Evolutionary conservation across 495 filamentous ascomycete genomes (phyloP).

Genomic region (Usnea hakonensis): DNA sequence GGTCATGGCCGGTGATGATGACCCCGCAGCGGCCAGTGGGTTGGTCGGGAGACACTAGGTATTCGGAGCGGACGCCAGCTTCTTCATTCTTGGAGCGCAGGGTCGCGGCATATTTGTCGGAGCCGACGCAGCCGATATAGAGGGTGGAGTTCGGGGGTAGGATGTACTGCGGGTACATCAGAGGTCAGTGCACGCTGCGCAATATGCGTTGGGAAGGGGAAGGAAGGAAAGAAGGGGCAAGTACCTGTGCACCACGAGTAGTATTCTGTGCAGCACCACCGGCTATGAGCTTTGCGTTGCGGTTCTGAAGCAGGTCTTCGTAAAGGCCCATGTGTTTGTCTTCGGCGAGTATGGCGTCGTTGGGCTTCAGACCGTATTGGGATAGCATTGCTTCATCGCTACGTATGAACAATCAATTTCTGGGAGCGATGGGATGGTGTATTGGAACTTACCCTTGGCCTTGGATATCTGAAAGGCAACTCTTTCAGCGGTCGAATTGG

Average conservation of each 20-base stretch:
- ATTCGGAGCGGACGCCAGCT: conserved; percentile 84
- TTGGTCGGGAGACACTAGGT: conserved; percentile 72
- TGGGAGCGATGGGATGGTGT: conserved; percentile 6
- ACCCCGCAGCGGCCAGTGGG: conserved; percentile 93
- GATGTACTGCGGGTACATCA: conserved; percentile 56
- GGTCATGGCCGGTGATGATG: conserved; percentile 90
- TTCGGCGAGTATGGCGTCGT: conserved; percentile 96
- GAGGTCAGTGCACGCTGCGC: not conserved
- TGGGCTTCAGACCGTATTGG: conserved; percentile 87
- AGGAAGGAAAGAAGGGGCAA: not conserved
- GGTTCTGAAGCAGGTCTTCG: conserved; percentile 81
- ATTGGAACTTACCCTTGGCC: conserved; percentile 54
- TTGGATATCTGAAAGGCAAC: conserved; percentile 67
- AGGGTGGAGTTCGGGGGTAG: conserved; percentile 78
- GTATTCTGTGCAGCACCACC: conserved; percentile 98
- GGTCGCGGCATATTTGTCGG: conserved; percentile 82
- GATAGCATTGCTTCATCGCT: conserved; percentile 72
- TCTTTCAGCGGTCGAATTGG: conserved; percentile 12
- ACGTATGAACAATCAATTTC: not conserved
- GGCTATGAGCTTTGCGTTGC: conserved; percentile 85
- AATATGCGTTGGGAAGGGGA: not conserved
- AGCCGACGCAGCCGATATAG: conserved; percentile 87
- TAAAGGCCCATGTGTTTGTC: conserved; percentile 81
- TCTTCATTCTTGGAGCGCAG: conserved; percentile 71
- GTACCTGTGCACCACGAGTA: conserved; percentile 80